Percentiles rank a stretch among this genome's conserved stretches.
phyloP scores from a whole-genome alignment of 441 rosid species.

The Manihot esculenta region DNA sequence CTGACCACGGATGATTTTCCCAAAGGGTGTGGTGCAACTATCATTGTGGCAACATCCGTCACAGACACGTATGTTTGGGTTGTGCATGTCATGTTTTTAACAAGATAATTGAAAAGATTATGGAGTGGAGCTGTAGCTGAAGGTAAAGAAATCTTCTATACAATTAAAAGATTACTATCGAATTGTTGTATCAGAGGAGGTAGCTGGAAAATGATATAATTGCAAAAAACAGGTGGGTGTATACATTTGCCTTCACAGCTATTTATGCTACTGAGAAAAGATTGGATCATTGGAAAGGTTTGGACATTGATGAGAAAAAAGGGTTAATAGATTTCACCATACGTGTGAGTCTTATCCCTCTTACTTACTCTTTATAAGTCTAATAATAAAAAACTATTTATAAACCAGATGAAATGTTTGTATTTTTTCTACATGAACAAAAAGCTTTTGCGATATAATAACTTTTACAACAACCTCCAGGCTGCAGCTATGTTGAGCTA shows the following conservation, averaged over 20 bases:
- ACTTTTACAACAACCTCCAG: too few relatives aligned
- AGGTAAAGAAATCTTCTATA: conserved; percentile 23
- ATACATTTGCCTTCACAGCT: conserved; percentile 31
- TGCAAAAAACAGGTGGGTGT: conserved; percentile 20
- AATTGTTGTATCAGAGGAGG: conserved; percentile 32
- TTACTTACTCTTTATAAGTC: too few relatives aligned
- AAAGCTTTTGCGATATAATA: too few relatives aligned
- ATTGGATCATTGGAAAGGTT: conserved; percentile 35
- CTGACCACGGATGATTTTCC: too few relatives aligned
- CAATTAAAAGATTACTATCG: conserved; percentile 22
- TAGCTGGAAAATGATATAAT: conserved; percentile 15
- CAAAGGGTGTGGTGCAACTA: conserved; percentile 25
- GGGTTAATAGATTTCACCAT: too few relatives aligned
- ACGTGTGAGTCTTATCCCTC: too few relatives aligned
- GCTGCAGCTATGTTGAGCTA: conserved; percentile 31
- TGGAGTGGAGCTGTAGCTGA: conserved; percentile 27
- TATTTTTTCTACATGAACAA: too few relatives aligned
- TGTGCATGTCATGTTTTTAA: conserved; percentile 23
- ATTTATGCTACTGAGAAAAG: conserved; percentile 32
- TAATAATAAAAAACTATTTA: too few relatives aligned
- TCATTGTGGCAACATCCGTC: conserved; percentile 31
- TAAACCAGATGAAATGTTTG: too few relatives aligned
- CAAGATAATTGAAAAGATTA: conserved; percentile 22
- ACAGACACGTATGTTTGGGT: conserved; percentile 34
- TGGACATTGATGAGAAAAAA: conserved; percentile 27